These are phyloP conservation scores for Curvularia verruculosa DNA, from an alignment of 2,329 filamentous ascomycete species.

Conservation along the genomic window DNA sequence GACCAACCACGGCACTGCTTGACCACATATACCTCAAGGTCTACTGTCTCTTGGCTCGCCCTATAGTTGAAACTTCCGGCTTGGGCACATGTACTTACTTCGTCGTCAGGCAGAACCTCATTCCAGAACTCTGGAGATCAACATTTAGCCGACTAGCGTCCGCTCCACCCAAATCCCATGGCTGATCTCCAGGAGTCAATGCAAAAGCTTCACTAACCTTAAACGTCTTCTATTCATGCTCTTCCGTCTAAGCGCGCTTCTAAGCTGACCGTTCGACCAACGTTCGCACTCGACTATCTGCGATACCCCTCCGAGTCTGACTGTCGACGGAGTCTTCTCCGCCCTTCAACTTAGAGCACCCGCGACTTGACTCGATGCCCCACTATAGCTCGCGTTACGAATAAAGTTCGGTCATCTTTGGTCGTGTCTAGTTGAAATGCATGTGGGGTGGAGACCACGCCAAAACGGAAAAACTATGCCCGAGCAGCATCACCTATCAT, in stretches of 20 bases:
- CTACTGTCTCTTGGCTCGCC: not conserved
- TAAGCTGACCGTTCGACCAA: constrained; percentile 8
- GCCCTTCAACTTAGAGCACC: not conserved
- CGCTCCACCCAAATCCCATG: constrained; percentile 11
- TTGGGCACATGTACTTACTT: constrained; percentile 3
- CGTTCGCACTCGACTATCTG: constrained; percentile 8
- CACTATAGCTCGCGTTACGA: constrained; percentile 3
- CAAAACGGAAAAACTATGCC: not conserved
- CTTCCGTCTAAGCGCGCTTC: constrained; percentile 7
- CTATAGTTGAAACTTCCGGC: not conserved
- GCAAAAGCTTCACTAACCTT: constrained; percentile 1
- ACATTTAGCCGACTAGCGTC: constrained; percentile 9
- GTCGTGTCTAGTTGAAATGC: not conserved
- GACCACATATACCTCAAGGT: not conserved
- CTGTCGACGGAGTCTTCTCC: constrained; percentile 5
- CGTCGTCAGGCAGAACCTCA: constrained; percentile 6
- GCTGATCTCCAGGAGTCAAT: constrained; percentile 11
- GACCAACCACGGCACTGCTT: not conserved
- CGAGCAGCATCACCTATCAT: constrained; percentile 4
- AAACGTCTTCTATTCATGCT: not conserved
- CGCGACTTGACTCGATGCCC: not conserved
- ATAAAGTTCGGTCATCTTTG: constrained; percentile 5
- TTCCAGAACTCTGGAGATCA: constrained; percentile 12
- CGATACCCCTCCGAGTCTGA: not conserved
- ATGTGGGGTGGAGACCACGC: constrained; percentile 2